Evolutionary conservation across 2,329 filamentous ascomycete genomes (phyloP).

Genomic region (Apiospora arundinis): DNA sequence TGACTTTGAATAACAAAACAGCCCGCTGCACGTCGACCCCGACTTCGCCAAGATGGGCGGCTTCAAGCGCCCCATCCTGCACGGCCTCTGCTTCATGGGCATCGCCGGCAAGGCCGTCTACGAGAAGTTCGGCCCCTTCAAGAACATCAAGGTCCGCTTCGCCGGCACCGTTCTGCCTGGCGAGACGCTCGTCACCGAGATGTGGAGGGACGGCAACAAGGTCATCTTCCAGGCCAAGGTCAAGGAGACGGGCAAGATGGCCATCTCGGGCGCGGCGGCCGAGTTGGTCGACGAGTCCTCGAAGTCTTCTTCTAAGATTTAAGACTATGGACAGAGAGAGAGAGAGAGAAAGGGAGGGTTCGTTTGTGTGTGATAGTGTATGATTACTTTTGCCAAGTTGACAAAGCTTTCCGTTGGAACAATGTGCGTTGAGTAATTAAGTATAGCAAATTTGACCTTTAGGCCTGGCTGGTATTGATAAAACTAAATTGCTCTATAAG

Average conservation of each 20-base stretch:
- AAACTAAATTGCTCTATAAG: not conserved
- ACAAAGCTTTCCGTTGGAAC: not conserved
- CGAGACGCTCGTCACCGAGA: constrained; percentile 89
- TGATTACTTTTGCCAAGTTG: not conserved
- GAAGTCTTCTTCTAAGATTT: constrained; percentile 4
- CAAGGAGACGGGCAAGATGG: constrained; percentile 90
- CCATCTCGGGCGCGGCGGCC: constrained; percentile 80
- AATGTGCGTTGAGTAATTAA: not conserved
- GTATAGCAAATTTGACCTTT: not conserved
- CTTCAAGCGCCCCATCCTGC: constrained; percentile 92
- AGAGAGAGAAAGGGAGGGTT: not conserved
- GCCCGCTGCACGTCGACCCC: constrained; percentile 93
- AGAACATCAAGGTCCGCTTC: constrained; percentile 93
- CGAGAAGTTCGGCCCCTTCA: constrained; percentile 80
- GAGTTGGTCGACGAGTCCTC: constrained; percentile 62
- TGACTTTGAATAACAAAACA: constrained; percentile 32
- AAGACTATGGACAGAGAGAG: not conserved
- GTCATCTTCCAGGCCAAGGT: constrained; percentile 88
- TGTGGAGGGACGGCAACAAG: constrained; percentile 86
- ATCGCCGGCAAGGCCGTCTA: constrained; percentile 90
- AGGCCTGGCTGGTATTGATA: not conserved
- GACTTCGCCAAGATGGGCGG: constrained; percentile 93
- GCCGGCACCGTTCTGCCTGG: constrained; percentile 85
- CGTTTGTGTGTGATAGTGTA: constrained; percentile 8
- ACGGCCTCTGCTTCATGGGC: constrained; percentile 96